A percentile compares a stretch with the other conserved stretches of the same genome.
Evolutionary conservation across 176 grass and related monocot genomes (phyloP).

Genomic region (Tillandsia leiboldiana): DNA sequence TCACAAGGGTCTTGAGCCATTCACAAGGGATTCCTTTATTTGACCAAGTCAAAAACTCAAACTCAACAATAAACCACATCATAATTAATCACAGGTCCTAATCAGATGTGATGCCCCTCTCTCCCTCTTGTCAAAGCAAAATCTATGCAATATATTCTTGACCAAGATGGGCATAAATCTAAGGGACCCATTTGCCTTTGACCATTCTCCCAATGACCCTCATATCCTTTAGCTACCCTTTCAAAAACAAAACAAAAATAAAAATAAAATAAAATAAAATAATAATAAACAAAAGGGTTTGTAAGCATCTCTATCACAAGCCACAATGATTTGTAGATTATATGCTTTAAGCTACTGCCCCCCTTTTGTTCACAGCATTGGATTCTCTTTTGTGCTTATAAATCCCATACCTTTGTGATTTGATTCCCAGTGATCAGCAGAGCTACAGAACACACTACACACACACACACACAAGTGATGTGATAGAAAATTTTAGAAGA

Average conservation of each 20-base stretch:
- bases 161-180: not conserved
- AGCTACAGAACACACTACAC: too few relatives aligned
- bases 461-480: too few relatives aligned
- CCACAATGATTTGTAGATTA: not conserved
- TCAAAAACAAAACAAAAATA: not conserved
- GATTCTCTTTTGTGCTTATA: not conserved
- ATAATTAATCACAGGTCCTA: not conserved
- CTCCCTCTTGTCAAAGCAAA: not conserved
- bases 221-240: not conserved
- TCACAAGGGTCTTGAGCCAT: not conserved
- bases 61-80: not conserved
- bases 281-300: not conserved
- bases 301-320: conserved; percentile 1
- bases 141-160: not conserved
- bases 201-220: not conserved
- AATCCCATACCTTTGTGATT: not conserved
- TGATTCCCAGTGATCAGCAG: not conserved
- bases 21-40: not conserved
- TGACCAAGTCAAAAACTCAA: not conserved
- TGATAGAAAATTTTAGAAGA: too few relatives aligned
- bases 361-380: not conserved
- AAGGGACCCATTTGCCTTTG: not conserved
- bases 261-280: too few relatives aligned
- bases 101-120: not conserved
- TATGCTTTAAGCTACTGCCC: not conserved